Evolutionary conservation across 2,329 filamentous ascomycete species (phyloP).

Genomic region (Xylaria sp.): DNA sequence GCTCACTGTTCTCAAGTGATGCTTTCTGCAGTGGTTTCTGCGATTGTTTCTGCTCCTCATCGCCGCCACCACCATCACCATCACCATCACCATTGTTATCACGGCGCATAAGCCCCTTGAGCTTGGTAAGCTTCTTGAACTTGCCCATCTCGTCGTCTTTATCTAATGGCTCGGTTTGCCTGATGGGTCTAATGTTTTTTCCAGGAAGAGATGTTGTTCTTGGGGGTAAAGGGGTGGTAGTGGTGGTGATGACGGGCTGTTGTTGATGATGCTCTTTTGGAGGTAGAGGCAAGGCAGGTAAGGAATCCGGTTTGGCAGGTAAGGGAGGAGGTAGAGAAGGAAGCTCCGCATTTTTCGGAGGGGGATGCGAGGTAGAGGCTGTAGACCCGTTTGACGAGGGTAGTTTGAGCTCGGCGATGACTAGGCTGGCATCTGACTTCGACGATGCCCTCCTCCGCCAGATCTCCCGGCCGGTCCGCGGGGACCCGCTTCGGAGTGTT

Average conservation of each 20-base stretch:
- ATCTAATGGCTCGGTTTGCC: slow-evolving; percentile 34
- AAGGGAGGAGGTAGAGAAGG: slow-evolving; percentile 43
- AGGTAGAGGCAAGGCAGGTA: slow-evolving; percentile 41
- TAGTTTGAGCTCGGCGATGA: slow-evolving; percentile 62
- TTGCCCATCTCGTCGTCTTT: slow-evolving; percentile 37
- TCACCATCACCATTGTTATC: slow-evolving; percentile 21
- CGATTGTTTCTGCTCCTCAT: slow-evolving; percentile 9
- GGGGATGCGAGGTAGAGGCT: slow-evolving; percentile 41
- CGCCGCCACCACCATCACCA: slow-evolving; percentile 18
- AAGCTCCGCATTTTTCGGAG: slow-evolving; percentile 34
- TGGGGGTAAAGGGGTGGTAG: slow-evolving; percentile 38
- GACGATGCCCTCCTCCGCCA: slow-evolving; percentile 63
- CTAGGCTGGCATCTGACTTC: slow-evolving; percentile 59
- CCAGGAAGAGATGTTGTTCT: slow-evolving; percentile 44
- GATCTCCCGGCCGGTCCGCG: slow-evolving; percentile 50
- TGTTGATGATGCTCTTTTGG: slow-evolving; percentile 19
- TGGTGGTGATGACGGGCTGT: background rate
- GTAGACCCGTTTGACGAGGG: slow-evolving; percentile 63
- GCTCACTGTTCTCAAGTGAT: slow-evolving; percentile 1
- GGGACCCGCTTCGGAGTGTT: slow-evolving; percentile 41
- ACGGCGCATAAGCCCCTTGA: slow-evolving; percentile 40
- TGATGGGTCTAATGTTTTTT: slow-evolving; percentile 44
- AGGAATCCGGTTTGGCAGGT: slow-evolving; percentile 32
- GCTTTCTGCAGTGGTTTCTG: background rate
- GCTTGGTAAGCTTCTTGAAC: slow-evolving; percentile 36